phyloP scores from a whole-genome alignment of 176 grass and related monocot species.

The Calamus simplicifolius region DNA sequence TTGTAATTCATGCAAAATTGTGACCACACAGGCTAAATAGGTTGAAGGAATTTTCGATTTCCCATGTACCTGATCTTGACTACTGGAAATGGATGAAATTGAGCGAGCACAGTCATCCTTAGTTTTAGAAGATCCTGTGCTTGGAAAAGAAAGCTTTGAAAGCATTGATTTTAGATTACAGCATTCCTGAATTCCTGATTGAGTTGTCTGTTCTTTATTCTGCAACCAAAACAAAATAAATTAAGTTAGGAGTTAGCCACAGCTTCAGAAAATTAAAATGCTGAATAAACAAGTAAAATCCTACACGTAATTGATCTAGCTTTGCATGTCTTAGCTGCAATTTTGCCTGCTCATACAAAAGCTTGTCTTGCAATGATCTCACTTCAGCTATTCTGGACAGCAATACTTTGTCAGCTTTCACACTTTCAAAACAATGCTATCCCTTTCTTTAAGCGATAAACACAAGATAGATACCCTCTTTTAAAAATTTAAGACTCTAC shows the following conservation, averaged over 20 bases:
- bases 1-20: too few species aligned
- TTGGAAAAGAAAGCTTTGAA: conserved; percentile 29
- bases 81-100: conserved; percentile 15
- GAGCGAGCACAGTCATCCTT: conserved; percentile 20
- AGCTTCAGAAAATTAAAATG: conserved; percentile 20
- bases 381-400: conserved; percentile 53
- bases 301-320: conserved; percentile 55
- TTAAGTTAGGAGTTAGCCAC: conserved; percentile 16
- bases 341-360: conserved; percentile 61
- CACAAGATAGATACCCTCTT: conserved; percentile 3
- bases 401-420: conserved; percentile 1
- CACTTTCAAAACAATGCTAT: not conserved
- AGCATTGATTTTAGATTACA: conserved; percentile 60
- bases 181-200: conserved; percentile 44
- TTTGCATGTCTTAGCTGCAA: conserved; percentile 62
- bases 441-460: not conserved
- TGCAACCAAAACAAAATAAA: conserved; percentile 31
- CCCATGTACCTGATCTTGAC: conserved; percentile 28
- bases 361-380: conserved; percentile 51
- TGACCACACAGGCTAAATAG: too few species aligned
- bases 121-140: conserved; percentile 18
- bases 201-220: conserved; percentile 35
- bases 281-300: conserved; percentile 20
- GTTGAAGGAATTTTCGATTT: too few species aligned
- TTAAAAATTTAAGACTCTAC: conserved; percentile 26